Evolutionary conservation across 805 yeast genomes (phyloP).

Genomic region (Lachancea waltii): DNA sequence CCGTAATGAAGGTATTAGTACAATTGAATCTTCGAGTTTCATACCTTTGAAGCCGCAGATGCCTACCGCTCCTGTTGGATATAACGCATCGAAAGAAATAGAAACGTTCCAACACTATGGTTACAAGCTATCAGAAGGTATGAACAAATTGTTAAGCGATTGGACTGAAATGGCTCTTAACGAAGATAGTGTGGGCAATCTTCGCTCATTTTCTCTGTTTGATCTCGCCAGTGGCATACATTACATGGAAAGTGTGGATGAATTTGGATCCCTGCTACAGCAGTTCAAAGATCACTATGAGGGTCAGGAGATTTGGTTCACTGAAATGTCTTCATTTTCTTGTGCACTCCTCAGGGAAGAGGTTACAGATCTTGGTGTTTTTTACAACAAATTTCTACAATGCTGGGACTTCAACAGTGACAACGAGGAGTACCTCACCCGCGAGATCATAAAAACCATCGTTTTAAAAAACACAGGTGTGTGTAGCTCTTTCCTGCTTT

Average conservation of each 20-base stretch:
- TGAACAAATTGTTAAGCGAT: constrained; percentile 15
- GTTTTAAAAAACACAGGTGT: constrained; percentile 16
- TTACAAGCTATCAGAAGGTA: constrained; percentile 20
- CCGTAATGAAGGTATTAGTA: neutral
- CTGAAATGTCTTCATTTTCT: constrained; percentile 13
- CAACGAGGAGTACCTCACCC: constrained; percentile 16
- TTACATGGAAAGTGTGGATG: constrained; percentile 17
- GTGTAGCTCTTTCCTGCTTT: constrained; percentile 9
- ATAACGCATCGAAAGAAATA: constrained; percentile 39
- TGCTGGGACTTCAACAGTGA: constrained; percentile 24
- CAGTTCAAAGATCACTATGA: constrained; percentile 25
- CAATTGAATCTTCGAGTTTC: neutral
- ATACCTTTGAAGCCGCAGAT: neutral
- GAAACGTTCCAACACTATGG: constrained; percentile 36
- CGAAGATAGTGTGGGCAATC: neutral
- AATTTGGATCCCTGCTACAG: constrained; percentile 22
- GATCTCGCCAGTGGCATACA: constrained; percentile 13
- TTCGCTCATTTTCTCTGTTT: constrained; percentile 7
- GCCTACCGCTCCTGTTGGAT: neutral
- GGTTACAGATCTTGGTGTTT: constrained; percentile 15
- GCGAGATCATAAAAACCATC: constrained; percentile 17
- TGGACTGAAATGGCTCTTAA: constrained; percentile 9
- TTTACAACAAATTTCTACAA: constrained; percentile 24
- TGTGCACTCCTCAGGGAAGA: constrained; percentile 17
- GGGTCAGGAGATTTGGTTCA: constrained; percentile 19